Evolutionary conservation across 1,139 yeast species (phyloP).

Genomic region (Meyerozyma sp.): DNA sequence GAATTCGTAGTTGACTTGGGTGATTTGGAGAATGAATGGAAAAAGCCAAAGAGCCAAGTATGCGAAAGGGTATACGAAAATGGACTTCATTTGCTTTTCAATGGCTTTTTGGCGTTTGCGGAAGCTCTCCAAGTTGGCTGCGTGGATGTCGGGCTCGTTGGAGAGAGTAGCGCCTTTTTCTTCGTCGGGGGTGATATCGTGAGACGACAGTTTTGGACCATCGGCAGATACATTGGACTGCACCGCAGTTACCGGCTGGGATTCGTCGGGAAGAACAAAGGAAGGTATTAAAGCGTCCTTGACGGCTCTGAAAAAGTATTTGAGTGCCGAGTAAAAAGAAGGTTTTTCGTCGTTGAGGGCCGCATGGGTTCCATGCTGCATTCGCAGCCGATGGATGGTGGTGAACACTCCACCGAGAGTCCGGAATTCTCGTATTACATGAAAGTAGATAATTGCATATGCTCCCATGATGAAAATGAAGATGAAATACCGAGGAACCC

Average conservation of each 20-base stretch:
- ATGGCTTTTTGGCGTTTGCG: conserved; percentile 59
- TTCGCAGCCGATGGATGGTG: conserved; percentile 19
- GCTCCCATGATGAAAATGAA: conserved; percentile 58
- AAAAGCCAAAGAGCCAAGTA: conserved; percentile 76
- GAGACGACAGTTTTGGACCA: background rate
- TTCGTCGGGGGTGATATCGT: conserved; percentile 3
- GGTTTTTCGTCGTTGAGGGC: conserved; percentile 19
- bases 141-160: conserved; percentile 42
- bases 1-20: conserved; percentile 50
- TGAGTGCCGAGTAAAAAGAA: conserved; percentile 31
- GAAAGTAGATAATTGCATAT: conserved; percentile 68
- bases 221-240: background rate
- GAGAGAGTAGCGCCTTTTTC: conserved; percentile 13
- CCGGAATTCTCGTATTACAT: conserved; percentile 60
- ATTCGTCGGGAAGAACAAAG: conserved; percentile 23
- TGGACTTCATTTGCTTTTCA: conserved; percentile 71
- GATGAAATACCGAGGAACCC: conserved; percentile 77
- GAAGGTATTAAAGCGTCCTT: conserved; percentile 24
- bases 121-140: conserved; percentile 56
- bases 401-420: conserved; percentile 44
- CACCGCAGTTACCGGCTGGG: background rate
- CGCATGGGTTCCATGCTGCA: conserved; percentile 3
- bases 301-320: conserved; percentile 21
- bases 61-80: conserved; percentile 80
- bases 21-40: conserved; percentile 68